These are phyloP conservation scores for Mycena galericulata DNA, from an alignment of 768 basidiomycete species.

Conservation along the genomic window DNA sequence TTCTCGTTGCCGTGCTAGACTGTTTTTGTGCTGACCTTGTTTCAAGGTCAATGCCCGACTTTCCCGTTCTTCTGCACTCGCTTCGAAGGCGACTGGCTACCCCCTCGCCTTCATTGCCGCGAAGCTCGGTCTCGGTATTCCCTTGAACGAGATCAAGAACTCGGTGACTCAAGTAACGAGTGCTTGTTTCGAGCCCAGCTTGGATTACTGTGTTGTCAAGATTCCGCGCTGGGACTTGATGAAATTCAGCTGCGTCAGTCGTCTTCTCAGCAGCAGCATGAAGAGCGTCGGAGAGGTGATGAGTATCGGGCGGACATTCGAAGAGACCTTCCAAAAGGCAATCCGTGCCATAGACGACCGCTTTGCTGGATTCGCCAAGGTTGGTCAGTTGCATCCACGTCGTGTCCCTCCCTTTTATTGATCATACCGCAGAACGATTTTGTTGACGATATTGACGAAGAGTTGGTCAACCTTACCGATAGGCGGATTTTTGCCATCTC, in stretches of 20 bases:
- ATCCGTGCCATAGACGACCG: conserved; percentile 96
- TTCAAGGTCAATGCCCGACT: conserved; percentile 90
- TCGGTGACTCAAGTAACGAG: conserved; percentile 96
- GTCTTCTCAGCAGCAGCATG: conserved; percentile 94
- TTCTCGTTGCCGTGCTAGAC: background rate
- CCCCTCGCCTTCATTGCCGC: conserved; percentile 98
- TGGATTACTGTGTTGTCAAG: conserved; percentile 98
- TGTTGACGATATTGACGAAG: conserved; percentile 92
- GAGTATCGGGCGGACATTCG: conserved; percentile 98
- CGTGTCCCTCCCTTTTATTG: background rate
- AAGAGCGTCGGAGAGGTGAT: conserved; percentile 99
- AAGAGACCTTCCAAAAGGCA: conserved; percentile 99
- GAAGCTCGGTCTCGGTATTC: conserved; percentile 96
- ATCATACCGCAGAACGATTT: conserved; percentile 74
- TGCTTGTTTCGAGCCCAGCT: conserved; percentile 97
- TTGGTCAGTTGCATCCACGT: conserved; percentile 33
- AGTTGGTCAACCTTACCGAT: conserved; percentile 94
- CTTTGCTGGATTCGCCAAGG: conserved; percentile 93
- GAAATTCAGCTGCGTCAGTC: conserved; percentile 96
- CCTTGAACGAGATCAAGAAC: conserved; percentile 98
- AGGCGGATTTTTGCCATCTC: conserved; percentile 98
- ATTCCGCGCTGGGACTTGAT: conserved; percentile 99
- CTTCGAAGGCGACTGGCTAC: conserved; percentile 98
- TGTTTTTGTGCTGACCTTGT: background rate
- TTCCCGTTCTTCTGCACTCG: conserved; percentile 96